Conservation (phyloP, 2,329 filamentous ascomycete genomes). For the Xylariaceae sp. region DNA sequence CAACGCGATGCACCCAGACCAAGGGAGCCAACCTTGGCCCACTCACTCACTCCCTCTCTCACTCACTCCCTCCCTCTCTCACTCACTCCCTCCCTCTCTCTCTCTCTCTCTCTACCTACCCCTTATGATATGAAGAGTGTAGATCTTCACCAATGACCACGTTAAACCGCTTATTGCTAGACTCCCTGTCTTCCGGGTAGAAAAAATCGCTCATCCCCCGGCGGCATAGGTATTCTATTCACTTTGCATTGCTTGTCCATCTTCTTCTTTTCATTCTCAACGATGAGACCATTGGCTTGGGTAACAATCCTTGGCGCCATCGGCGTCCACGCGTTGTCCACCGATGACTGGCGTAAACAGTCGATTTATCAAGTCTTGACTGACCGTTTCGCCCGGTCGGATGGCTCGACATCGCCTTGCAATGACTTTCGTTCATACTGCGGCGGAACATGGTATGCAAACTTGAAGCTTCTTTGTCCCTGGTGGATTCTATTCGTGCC, state of each 20-base stretch:
- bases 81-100: too few species aligned
- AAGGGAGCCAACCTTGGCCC: too few species aligned
- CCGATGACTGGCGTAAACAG: conserved; percentile 35
- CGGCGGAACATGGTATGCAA: conserved; percentile 38
- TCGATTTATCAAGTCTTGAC: conserved; percentile 41
- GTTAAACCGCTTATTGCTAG: neutral
- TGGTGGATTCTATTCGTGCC: neutral
- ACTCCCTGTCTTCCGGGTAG: neutral
- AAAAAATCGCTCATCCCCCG: neutral
- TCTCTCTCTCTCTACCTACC: neutral
- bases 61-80: too few species aligned
- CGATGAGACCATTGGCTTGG: conserved; percentile 16
- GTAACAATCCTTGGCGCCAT: conserved; percentile 14
- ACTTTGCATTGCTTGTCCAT: neutral
- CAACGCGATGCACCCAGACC: too few species aligned
- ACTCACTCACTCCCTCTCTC: too few species aligned
- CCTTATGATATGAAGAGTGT: neutral
- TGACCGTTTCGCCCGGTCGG: conserved; percentile 33
- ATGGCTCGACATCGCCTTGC: conserved; percentile 34
- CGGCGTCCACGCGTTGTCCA: conserved; percentile 24
- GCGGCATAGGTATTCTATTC: neutral
- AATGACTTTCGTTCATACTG: conserved; percentile 37
- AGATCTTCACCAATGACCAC: neutral
- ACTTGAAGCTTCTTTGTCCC: neutral
- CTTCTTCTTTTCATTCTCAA: conserved; percentile 1